Conservation (phyloP, 148 eudicot genomes). For the Linanthus parryae region DNA sequence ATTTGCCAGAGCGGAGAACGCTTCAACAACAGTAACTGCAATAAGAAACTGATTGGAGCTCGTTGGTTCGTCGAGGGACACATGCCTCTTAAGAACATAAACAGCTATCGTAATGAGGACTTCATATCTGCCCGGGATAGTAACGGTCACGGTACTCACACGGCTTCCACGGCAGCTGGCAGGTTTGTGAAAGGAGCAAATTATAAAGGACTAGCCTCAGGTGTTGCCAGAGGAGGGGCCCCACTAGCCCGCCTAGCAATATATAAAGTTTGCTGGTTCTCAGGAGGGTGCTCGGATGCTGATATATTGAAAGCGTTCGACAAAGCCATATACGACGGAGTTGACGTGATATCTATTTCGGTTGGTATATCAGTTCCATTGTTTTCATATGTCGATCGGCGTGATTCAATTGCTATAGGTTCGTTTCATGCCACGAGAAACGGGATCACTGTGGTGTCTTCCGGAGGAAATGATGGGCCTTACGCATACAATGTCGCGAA, state of each 20-base stretch:
- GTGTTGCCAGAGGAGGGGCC: constrained; percentile 33
- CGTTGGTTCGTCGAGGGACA: constrained; percentile 33
- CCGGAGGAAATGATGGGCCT: constrained; percentile 53
- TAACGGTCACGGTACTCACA: constrained; percentile 36
- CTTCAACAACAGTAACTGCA: constrained; percentile 36
- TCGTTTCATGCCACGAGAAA: constrained; percentile 37
- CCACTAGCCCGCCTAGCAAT: constrained; percentile 27
- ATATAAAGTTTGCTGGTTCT: constrained; percentile 28
- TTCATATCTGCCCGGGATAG: constrained; percentile 28
- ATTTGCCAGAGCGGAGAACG: constrained; percentile 40
- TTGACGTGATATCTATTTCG: constrained; percentile 45
- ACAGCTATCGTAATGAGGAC: constrained; percentile 12
- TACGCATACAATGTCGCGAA: constrained; percentile 27
- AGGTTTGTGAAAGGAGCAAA: constrained; percentile 16
- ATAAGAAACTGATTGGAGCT: constrained; percentile 36
- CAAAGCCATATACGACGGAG: constrained; percentile 44
- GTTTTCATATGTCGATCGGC: constrained; percentile 18
- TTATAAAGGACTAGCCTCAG: constrained; percentile 22
- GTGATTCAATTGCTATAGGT: constrained; percentile 37
- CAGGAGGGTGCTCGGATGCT: constrained; percentile 37
- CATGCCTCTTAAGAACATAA: constrained; percentile 21
- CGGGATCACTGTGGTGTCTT: constrained; percentile 37
- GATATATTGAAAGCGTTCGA: constrained; percentile 49
- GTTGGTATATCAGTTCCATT: constrained; percentile 31
- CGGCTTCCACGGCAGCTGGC: constrained; percentile 31